Base-by-base conservation (phyloP, 163 green algal species). In the Scenedesmus sp. region DNA sequence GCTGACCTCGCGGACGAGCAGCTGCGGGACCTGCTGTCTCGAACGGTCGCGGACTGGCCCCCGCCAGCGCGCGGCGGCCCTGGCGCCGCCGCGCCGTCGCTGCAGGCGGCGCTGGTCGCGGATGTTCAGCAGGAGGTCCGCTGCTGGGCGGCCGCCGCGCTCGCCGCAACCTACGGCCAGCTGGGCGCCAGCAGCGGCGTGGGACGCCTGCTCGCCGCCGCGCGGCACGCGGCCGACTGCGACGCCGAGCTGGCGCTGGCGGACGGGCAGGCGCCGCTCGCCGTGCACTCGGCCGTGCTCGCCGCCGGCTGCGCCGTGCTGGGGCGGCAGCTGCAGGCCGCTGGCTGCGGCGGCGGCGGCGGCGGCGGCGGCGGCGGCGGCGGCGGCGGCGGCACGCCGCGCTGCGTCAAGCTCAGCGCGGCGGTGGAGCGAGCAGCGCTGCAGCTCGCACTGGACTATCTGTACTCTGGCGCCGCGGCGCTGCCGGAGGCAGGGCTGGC, bases 101-200 rank as follows among this genome's bases (percentile, higher is more conserved):
- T 20, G 48, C 3, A 51, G 44, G 24, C 9, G 76, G 14, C 36
- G 22, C 11, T 57, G 26, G 24, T 24, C 24, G 54, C 57, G 5
- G 36, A 67, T 2, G 10, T 81, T 20, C 17, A 81, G 24, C 36
- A 58, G 26, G 78, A 84, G 62, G 17, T 77, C 1, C 50, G 54
- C 31, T 81, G 78, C 78, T 28, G 24, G 26, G 70, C 78, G 20
- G 63, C 78, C 29, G 63, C 62, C 22, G 51, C 72, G 44, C 63
- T 84, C 11, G 57, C 42, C 36, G n/a, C 29, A 0, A 77, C 60
- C 31, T 84, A 53, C 44, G 63, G 70, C 36, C 60, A 72, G 24
- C 78, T 84, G 18, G 45, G 60, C n/a, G 57, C 47, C 45, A 47
- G 28, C 45, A 60, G 54, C 42, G 73, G 60, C 13, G n/a, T 36